Conservation (phyloP, 2,329 filamentous ascomycete species). For the Diaporthe sp. region DNA sequence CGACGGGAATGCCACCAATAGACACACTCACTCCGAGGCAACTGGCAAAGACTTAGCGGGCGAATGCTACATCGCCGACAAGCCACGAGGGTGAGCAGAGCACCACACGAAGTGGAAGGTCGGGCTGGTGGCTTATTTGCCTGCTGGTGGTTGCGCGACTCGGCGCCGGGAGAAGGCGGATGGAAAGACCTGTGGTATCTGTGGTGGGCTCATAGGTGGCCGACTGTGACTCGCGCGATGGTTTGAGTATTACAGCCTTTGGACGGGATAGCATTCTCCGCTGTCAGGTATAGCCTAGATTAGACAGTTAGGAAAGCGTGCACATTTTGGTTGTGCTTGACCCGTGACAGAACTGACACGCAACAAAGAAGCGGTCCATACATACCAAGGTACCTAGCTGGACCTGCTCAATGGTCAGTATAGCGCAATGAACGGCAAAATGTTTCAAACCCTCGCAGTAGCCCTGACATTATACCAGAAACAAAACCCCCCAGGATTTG, state of each 20-base stretch:
- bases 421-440: not conserved
- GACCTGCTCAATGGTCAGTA: not conserved
- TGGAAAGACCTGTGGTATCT: not conserved
- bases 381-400: not conserved
- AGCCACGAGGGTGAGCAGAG: not conserved
- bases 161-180: not conserved
- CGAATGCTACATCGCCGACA: not conserved
- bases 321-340: not conserved
- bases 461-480: not conserved
- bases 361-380: not conserved
- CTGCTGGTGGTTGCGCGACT: constrained; percentile 1
- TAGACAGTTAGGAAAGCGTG: not conserved
- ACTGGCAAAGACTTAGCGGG: not conserved
- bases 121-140: not conserved
- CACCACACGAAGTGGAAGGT: not conserved
- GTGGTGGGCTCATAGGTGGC: not conserved
- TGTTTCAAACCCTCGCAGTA: constrained; percentile 2
- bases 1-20: not conserved
- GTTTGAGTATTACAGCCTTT: not conserved
- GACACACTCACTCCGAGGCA: not conserved
- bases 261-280: not conserved
- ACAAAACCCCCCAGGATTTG: not conserved
- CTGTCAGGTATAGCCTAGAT: not conserved
- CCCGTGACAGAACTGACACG: not conserved
- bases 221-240: constrained; percentile 12